These are phyloP conservation scores for Leptographium flavum DNA, from an alignment of 2,329 filamentous ascomycete genomes.

Conservation along the genomic window DNA sequence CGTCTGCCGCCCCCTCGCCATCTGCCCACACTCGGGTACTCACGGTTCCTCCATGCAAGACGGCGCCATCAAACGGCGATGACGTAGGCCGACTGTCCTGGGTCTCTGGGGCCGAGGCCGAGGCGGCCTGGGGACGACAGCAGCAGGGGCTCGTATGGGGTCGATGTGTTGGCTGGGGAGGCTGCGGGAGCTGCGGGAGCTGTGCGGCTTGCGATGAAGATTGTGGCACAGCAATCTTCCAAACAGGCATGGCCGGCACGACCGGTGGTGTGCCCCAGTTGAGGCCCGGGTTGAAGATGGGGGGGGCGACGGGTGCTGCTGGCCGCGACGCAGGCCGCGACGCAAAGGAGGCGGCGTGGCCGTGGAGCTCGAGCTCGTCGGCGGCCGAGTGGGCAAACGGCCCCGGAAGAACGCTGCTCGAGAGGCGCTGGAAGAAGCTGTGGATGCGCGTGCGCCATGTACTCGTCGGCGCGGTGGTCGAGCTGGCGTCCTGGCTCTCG, in stretches of 20 bases:
- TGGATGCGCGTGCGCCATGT: no score
- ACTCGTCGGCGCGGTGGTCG: no score
- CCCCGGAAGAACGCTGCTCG: no score
- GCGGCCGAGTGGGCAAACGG: not conserved
- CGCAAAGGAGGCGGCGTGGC: not conserved
- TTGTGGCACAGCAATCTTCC: no score
- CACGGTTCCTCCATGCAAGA: not conserved
- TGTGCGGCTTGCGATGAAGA: no score
- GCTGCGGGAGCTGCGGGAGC: not conserved
- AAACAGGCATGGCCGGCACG: no score
- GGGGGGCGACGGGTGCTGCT: not conserved
- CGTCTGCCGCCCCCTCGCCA: not conserved
- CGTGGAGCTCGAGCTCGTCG: not conserved
- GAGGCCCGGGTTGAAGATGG: slow-evolving; percentile 5
- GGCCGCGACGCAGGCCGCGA: not conserved
- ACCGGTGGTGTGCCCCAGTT: slow-evolving; percentile 7
- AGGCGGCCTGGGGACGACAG: not conserved
- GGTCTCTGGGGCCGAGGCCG: no score
- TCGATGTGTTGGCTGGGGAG: not conserved
- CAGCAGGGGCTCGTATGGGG: no score
- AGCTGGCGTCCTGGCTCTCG: not conserved
- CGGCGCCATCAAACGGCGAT: not conserved
- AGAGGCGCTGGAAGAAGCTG: no score
- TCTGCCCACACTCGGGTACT: not conserved
- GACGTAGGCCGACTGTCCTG: not conserved